Conservation (phyloP, 2,329 filamentous ascomycete species). For the Podosphaera fusca region DNA sequence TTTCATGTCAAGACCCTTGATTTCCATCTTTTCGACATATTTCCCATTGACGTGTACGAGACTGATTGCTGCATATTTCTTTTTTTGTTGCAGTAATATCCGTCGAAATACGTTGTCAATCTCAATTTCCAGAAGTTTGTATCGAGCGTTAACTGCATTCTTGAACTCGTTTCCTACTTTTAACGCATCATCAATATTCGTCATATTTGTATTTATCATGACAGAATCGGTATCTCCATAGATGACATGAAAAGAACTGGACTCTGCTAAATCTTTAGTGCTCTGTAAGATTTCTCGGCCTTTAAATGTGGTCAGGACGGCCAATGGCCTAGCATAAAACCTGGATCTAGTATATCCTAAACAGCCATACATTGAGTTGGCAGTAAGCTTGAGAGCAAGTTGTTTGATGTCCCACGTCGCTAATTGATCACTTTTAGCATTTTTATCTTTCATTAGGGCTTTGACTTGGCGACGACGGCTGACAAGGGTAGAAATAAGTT, state of each 20-base stretch:
- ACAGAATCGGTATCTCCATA: constrained; percentile 98
- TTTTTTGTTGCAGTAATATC: constrained; percentile 86
- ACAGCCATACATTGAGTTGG: constrained; percentile 99
- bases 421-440: constrained; percentile 62
- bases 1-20: constrained; percentile 96
- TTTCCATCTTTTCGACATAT: constrained; percentile 82
- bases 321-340: constrained; percentile 86
- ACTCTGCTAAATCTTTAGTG: constrained; percentile 89
- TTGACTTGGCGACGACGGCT: constrained; percentile 79
- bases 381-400: constrained; percentile 83
- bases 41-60: constrained; percentile 75
- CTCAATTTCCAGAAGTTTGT: constrained; percentile 83
- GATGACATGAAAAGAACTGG: constrained; percentile 76
- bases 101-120: constrained; percentile 94
- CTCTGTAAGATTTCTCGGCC: constrained; percentile 90
- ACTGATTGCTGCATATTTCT: constrained; percentile 97
- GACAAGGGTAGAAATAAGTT: constrained; percentile 79
- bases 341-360: constrained; percentile 90
- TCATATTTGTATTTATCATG: constrained; percentile 98
- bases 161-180: constrained; percentile 92
- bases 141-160: constrained; percentile 77
- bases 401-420: constrained; percentile 98
- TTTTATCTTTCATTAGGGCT: constrained; percentile 86
- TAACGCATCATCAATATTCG: constrained; percentile 73
- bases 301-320: constrained; percentile 90